Conservation (phyloP, 2,329 filamentous ascomycete species). For the Venturia nashicola region DNA sequence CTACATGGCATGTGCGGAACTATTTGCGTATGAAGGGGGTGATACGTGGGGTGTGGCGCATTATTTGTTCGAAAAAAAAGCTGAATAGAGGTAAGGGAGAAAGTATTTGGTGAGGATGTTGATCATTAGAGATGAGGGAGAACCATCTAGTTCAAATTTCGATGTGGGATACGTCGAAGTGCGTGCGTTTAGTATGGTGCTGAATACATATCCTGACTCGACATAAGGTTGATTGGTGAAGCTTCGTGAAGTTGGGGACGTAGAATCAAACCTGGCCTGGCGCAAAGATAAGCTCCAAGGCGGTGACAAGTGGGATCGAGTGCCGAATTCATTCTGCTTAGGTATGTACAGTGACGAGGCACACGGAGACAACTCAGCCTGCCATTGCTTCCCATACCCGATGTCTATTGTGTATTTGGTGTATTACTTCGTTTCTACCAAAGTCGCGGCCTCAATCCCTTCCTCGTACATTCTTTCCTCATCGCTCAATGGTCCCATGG, state of each 20-base stretch:
- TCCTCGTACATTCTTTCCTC: slow-evolving; percentile 11
- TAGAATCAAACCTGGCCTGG: no score
- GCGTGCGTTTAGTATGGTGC: no score
- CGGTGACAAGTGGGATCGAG: neutral
- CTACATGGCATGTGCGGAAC: slow-evolving; percentile 57
- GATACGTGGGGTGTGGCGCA: slow-evolving; percentile 58
- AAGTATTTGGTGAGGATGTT: no score
- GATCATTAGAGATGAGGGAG: no score
- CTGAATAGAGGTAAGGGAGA: neutral
- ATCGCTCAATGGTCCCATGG: slow-evolving; percentile 74
- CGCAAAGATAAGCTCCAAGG: no score
- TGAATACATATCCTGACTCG: no score
- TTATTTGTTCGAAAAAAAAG: slow-evolving; percentile 51
- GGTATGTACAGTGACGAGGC: neutral
- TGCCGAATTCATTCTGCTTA: neutral
- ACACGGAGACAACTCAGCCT: neutral
- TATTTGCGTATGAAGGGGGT: slow-evolving; percentile 53
- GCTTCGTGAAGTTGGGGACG: no score
- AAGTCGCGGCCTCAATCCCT: neutral
- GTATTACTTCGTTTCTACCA: neutral
- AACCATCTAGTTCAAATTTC: no score
- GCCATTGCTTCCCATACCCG: neutral
- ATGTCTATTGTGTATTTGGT: neutral
- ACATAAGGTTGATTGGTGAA: no score
- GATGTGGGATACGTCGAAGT: no score